Conservation (phyloP, 176 grass and related monocot species). For the Oryza glaberrima region DNA sequence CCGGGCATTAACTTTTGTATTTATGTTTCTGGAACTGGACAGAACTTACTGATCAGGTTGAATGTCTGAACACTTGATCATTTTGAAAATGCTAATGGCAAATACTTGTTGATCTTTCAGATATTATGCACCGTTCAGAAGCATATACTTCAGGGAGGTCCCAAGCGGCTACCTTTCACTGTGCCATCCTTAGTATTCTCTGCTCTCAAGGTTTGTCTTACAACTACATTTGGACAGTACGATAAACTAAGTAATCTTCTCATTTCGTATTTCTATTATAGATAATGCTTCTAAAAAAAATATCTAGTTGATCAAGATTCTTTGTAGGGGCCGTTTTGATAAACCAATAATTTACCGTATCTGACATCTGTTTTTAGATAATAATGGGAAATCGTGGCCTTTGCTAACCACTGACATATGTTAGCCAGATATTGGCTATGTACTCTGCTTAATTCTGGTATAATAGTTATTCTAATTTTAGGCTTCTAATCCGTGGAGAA, state of each 20-base stretch:
- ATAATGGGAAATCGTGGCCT: no score
- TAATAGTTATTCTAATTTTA: constrained; percentile 23
- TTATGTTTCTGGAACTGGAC: background rate
- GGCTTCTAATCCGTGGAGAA: constrained; percentile 21
- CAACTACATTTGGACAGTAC: constrained; percentile 18
- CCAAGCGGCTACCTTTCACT: constrained; percentile 85
- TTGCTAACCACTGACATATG: constrained; percentile 5
- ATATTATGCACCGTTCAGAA: constrained; percentile 95
- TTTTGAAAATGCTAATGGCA: constrained; percentile 41
- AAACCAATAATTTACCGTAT: constrained; percentile 26
- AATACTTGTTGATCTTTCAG: constrained; percentile 55
- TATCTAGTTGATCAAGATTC: constrained; percentile 2
- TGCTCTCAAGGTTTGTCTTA: constrained; percentile 77
- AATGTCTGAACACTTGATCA: constrained; percentile 18
- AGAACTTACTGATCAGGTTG: constrained; percentile 24
- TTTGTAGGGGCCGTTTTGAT: background rate
- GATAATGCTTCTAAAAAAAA: constrained; percentile 8
- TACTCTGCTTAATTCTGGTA: constrained; percentile 13
- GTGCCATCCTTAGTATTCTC: constrained; percentile 88
- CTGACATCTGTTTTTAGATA: background rate
- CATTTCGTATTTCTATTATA: constrained; percentile 19
- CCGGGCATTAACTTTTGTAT: background rate
- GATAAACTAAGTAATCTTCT: background rate
- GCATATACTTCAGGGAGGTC: constrained; percentile 93
- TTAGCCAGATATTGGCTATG: background rate